Evolutionary conservation across 179 eudicot species (phyloP).

Genomic region (Drosera spatulata): DNA sequence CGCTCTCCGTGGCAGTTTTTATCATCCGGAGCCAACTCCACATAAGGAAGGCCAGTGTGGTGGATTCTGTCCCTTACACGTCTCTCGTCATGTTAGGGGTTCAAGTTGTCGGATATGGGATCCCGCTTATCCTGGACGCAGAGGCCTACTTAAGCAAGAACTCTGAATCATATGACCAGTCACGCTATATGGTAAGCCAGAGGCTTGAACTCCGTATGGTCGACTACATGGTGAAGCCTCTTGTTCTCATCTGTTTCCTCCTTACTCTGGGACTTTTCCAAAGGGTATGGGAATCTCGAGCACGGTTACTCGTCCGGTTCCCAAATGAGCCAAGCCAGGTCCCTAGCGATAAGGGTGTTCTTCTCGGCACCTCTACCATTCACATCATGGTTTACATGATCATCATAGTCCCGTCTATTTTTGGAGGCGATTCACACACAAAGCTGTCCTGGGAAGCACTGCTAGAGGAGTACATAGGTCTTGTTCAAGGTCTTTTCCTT

Average conservation of each 20-base stretch:
- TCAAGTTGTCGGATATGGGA: conserved; percentile 67
- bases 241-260: conserved; percentile 51
- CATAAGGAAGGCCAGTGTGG: conserved; percentile 14
- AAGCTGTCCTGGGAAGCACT: conserved; percentile 53
- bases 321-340: conserved; percentile 40
- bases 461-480: conserved; percentile 62
- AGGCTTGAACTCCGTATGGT: conserved; percentile 32
- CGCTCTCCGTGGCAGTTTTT: conserved; percentile 52
- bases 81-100: conserved; percentile 89
- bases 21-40: conserved; percentile 64
- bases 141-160: conserved; percentile 37
- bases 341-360: conserved; percentile 55
- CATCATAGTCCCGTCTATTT: conserved; percentile 39
- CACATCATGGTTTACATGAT: conserved; percentile 46
- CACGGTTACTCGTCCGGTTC: conserved; percentile 28
- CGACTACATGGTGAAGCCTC: conserved; percentile 59
- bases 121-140: conserved; percentile 59
- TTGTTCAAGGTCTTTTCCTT: conserved; percentile 79
- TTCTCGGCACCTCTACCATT: conserved; percentile 30
- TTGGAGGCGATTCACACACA: conserved; percentile 26
- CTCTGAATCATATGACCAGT: conserved; percentile 24
- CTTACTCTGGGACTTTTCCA: conserved; percentile 52
- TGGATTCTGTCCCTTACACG: conserved; percentile 50
- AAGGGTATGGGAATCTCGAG: conserved; percentile 73
- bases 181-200: conserved; percentile 38